Conservation (phyloP, 805 yeast genomes). For the Myxozyma vanderwaltii region DNA sequence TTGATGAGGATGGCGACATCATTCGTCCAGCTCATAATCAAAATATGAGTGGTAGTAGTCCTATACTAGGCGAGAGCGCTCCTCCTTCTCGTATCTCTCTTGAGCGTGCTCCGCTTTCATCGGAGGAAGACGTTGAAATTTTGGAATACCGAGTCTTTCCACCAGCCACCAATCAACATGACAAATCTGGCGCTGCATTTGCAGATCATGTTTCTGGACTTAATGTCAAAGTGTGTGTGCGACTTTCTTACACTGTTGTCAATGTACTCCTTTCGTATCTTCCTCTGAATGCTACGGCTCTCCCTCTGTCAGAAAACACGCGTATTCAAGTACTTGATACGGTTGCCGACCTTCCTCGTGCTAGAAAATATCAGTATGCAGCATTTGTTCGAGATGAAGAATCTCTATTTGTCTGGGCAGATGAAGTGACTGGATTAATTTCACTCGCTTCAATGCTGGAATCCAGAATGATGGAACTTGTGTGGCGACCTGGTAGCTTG, state of each 20-base stretch:
- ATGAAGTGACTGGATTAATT: slow-evolving; percentile 11
- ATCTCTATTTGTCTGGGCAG: slow-evolving; percentile 27
- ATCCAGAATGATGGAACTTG: slow-evolving; percentile 27
- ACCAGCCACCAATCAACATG: slow-evolving; percentile 6
- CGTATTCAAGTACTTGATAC: slow-evolving; percentile 25
- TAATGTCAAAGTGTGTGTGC: slow-evolving; percentile 22
- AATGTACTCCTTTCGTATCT: slow-evolving; percentile 20
- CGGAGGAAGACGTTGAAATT: background rate
- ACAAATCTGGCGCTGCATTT: slow-evolving; percentile 3
- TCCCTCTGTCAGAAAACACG: slow-evolving; percentile 23
- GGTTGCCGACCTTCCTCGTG: slow-evolving; percentile 25
- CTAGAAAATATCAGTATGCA: slow-evolving; percentile 23
- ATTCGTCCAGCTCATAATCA: background rate
- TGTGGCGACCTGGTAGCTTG: slow-evolving; percentile 18
- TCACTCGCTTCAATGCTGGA: slow-evolving; percentile 18
- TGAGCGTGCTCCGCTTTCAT: too few species aligned
- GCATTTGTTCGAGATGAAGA: slow-evolving; percentile 24
- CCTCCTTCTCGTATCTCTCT: too few species aligned
- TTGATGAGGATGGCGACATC: background rate
- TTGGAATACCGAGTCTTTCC: slow-evolving; percentile 16
- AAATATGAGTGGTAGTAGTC: background rate
- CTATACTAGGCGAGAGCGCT: background rate
- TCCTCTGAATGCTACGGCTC: slow-evolving; percentile 12
- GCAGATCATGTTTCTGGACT: slow-evolving; percentile 23
- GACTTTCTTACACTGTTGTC: slow-evolving; percentile 19